These are phyloP conservation scores for Leishmania turanica DNA, from an alignment of 208 protist species.

Conservation along the genomic window DNA sequence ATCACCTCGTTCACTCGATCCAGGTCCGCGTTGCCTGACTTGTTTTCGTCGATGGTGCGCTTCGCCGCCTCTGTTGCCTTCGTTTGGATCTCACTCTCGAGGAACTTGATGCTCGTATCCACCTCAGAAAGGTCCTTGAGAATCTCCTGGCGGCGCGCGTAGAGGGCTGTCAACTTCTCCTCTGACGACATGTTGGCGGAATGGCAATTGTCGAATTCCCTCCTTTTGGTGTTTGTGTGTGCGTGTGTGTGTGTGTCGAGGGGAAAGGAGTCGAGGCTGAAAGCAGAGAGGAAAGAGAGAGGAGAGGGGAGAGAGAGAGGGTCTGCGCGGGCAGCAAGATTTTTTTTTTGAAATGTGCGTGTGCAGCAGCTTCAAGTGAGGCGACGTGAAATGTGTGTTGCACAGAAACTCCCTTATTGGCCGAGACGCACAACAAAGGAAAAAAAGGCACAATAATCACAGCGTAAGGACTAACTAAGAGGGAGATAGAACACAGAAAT, in stretches of 20 bases:
- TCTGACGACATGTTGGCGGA: conserved; percentile 27
- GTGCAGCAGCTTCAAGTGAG: background rate
- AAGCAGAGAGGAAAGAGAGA: background rate
- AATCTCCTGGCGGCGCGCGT: conserved; percentile 73
- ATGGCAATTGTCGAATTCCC: background rate
- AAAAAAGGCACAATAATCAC: background rate
- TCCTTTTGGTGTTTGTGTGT: background rate
- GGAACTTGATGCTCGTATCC: conserved; percentile 59
- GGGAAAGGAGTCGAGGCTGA: background rate
- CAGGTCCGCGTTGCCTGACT: conserved; percentile 41
- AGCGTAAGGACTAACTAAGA: background rate
- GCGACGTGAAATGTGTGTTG: background rate
- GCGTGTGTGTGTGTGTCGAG: background rate
- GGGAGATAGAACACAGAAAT: background rate
- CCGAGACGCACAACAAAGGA: background rate
- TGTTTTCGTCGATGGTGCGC: conserved; percentile 34
- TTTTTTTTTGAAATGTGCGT: background rate
- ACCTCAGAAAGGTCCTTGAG: conserved; percentile 83
- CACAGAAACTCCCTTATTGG: background rate
- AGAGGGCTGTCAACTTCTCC: conserved; percentile 66
- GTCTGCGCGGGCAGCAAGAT: too few species aligned
- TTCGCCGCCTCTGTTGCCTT: conserved; percentile 33
- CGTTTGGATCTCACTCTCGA: conserved; percentile 68
- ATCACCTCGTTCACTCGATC: conserved; percentile 61
- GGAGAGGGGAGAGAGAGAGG: too few species aligned